Base-by-base conservation (phyloP, 768 basidiomycete genomes). In the Mycena sanguinolenta region DNA sequence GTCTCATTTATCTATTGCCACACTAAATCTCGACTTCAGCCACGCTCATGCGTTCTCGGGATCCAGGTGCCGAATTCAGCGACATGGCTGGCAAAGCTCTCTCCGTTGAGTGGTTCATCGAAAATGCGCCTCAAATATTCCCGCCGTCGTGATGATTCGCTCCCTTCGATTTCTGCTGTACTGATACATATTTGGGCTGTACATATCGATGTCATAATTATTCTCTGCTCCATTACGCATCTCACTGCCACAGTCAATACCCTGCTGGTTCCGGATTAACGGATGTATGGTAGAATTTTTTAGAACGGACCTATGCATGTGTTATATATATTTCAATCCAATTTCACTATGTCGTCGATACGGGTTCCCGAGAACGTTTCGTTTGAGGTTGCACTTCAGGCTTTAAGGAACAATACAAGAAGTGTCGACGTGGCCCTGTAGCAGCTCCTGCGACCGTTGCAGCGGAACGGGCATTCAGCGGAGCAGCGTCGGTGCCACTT, bases 31-130 rank as follows among this genome's bases (percentile, higher is more conserved):
- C 2, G 63, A 62, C 77, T 2, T 5, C 73, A 99, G 97, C 97
- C 14, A 99, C 97, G 0, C 85, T 99, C 23, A 95, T 98, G 92
- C 90, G 94, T 75, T 97, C 97, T 10, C 88, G 89, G 38, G 93
- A 97, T 78, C 91, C 93, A 4, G 86, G 87, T 30, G 90, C 94
- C 21, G 98, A 99, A 82, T 98, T 98, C 83, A 93, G 91, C 76
- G 97, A 99, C 80, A 99, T 99, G 95, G 97, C 95, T 10, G 95
- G 95, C 62, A 98, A 97, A 81, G 95, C 97, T 8, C 87, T 96
- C 67, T 90, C 93, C 75, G 86, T 99, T 59, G 96, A 98, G 80
- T 98, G 96, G 93, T 89, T 98, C 73, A 90, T 99, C 69, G 96
- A 98, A 78, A 93, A 97, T 77, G 95, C 95, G 16, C 87, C 85